Base-by-base conservation (phyloP, 768 basidiomycete genomes). In the Suillus discolor region DNA sequence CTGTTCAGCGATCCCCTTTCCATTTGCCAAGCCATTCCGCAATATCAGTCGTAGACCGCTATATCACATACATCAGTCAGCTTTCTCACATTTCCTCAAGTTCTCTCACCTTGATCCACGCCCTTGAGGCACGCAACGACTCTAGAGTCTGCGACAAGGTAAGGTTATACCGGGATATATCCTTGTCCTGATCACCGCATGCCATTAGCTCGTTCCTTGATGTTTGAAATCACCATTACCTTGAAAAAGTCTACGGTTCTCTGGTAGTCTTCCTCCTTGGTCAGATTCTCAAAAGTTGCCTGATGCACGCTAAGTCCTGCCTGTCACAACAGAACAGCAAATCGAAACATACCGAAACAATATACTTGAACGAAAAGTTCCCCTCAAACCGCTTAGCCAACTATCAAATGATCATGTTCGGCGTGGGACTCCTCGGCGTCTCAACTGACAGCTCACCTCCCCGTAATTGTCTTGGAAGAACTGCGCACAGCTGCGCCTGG, bases 391-490 rank as follows among this genome's bases (percentile, higher is more conserved):
- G 85, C 72, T 89, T 86, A 73, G 83, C 82, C 44, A 93, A 76
- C 87, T 90, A 62, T 60, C 51, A 20, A 60, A 63, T 23, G 60
- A 45, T 44, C 64, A 61, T 39, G 62, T 51, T 67, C 38, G 11
- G 20, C 53, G 16, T 31, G 34, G 28, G 38, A 57, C 20, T 23
- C 6, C 9, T 23, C 41, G 15, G 18, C 28, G 15, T 57, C 25
- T 25, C 42, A 16, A 20, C 38, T 23, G 38, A 45, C 60, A 38
- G 77, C 87, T 70, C 71, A 90, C 91, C 20, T 67, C 69, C 62
- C 88, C 83, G 73, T 89, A 94, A 71, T 93, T 84, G 45, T 87
- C 82, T 79, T 87, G 84, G 79, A 93, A 87, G 76, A 88, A 91
- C 49, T 84, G 73, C 3, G 83, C 83, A 62, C 90, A 74, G 61